Percentiles rank a stretch among this genome's conserved stretches.
phyloP scores from a whole-genome alignment of 306 rosid species.

The Pterocarpus macrocarpus region DNA sequence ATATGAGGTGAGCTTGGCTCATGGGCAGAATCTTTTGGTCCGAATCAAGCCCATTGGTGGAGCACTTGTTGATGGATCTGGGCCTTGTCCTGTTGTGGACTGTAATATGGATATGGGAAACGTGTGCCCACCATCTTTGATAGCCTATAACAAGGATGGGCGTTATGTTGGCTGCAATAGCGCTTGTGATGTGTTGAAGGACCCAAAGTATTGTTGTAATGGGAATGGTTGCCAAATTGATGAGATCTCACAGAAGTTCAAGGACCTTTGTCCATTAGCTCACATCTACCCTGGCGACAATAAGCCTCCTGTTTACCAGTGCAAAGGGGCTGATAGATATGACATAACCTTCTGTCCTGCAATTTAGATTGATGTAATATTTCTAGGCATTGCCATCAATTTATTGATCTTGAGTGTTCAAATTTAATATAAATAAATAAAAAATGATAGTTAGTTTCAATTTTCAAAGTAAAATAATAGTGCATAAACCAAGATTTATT shows the following conservation, averaged over 20 bases:
- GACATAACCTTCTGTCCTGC: slow-evolving; percentile 29
- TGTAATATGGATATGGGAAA: slow-evolving; percentile 31
- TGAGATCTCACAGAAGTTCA: slow-evolving; percentile 28
- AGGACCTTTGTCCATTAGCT: background rate
- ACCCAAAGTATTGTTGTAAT: slow-evolving; percentile 50
- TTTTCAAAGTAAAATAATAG: too few relatives aligned
- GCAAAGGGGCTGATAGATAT: slow-evolving; percentile 47
- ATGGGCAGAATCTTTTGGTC: too few relatives aligned
- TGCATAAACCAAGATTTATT: too few relatives aligned
- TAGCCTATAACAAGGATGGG: slow-evolving; percentile 1
- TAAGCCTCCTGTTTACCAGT: slow-evolving; percentile 34
- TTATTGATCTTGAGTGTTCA: too few relatives aligned
- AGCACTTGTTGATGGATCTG: slow-evolving; percentile 39
- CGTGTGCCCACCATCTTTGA: slow-evolving; percentile 42
- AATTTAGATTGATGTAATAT: background rate
- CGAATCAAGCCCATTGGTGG: slow-evolving; percentile 51
- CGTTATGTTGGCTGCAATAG: slow-evolving; percentile 48
- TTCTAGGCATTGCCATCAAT: too few relatives aligned
- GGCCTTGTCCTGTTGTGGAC: slow-evolving; percentile 48
- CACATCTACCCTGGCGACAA: background rate
- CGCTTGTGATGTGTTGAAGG: slow-evolving; percentile 47
- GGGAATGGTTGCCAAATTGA: slow-evolving; percentile 42
- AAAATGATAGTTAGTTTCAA: too few relatives aligned
- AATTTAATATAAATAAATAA: too few relatives aligned
- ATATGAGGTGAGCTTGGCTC: too few relatives aligned